These are phyloP conservation scores for Candida peoriensis DNA, from an alignment of 805 yeast genomes.

Conservation along the genomic window DNA sequence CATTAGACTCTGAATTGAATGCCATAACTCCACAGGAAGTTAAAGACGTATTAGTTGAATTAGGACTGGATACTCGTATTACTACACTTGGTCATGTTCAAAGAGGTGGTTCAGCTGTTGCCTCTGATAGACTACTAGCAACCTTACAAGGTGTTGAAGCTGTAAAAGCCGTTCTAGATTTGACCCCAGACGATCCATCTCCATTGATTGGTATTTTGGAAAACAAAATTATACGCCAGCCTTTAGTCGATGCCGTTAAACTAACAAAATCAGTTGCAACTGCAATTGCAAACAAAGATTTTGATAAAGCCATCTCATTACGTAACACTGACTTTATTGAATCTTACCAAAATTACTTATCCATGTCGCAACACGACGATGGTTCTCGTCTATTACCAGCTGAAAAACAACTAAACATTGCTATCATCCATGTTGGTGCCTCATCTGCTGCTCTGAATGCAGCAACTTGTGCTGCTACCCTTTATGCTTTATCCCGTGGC, in stretches of 20 bases:
- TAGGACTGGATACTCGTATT: slow-evolving; percentile 91
- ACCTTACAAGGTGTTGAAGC: slow-evolving; percentile 98
- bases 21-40: slow-evolving; percentile 82
- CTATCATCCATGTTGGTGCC: slow-evolving; percentile 90
- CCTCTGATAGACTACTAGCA: slow-evolving; percentile 85
- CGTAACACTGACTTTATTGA: slow-evolving; percentile 89
- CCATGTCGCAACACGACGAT: slow-evolving; percentile 64
- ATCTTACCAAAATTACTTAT: slow-evolving; percentile 64
- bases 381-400: slow-evolving; percentile 56
- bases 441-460: slow-evolving; percentile 96
- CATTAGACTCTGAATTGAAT: slow-evolving; percentile 72
- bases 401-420: slow-evolving; percentile 63
- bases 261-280: slow-evolving; percentile 86
- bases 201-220: slow-evolving; percentile 91
- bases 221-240: slow-evolving; percentile 79
- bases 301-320: slow-evolving; percentile 78
- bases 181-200: slow-evolving; percentile 87
- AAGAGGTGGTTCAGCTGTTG: slow-evolving; percentile 98
- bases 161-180: slow-evolving; percentile 82
- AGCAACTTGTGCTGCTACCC: slow-evolving; percentile 85
- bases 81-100: slow-evolving; percentile 97
- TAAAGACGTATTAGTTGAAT: slow-evolving; percentile 70
- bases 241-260: slow-evolving; percentile 85
- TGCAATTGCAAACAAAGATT: slow-evolving; percentile 75
- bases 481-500: slow-evolving; percentile 84